Evolutionary conservation across 1,139 yeast species (phyloP), one percentile per base, ranked within the genome.

Genomic region (Zygosaccharomyces pseudobailii): DNA sequence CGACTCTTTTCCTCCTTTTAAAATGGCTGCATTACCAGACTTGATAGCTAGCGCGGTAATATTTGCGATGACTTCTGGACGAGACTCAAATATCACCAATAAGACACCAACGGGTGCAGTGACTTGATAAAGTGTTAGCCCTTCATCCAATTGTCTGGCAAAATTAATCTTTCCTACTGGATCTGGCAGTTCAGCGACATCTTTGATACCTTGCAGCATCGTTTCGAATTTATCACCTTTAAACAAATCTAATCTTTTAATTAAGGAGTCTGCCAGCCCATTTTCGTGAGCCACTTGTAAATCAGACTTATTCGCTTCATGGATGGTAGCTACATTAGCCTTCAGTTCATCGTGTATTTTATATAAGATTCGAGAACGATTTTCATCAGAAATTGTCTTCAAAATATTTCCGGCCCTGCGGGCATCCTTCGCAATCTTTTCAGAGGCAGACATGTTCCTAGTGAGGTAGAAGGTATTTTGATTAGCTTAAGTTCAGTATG

Each of bases 61-160:
- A 66, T 94, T 94, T 46, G 98, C 98, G 71, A 94, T 92, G 13
- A 94, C 98, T 65, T 94, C 99, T 27, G 99, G 99, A 60, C 99
- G 80, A 35, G 96, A 83, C 69, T 94, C 99, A 64, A 94, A 94
- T 50, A 94, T 94, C 43, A 94, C 90, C 53, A 94, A 74, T 44
- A 94, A 68, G 0, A 89, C 97, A 10, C 99, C 99, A 6, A 94
- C 89, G 13, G 98, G 98, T 27, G 96, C 85, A 4, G 96, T 84
- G 10, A 92, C 76, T 59, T 96, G 73, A 66, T 82, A 85, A 52
- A 94, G 72, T 46, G 82, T 84, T 56, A 94, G 76, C 5, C 87
- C 95, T 42, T 88, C 95, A 65, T 94, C 99, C 35, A 94, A 72
- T 65, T 87, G 79, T 36, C 84, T 80, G 37, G 95, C 90, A 58